Evolutionary conservation across 768 basidiomycete species (phyloP).

Genomic region (Steccherinum ochraceum): DNA sequence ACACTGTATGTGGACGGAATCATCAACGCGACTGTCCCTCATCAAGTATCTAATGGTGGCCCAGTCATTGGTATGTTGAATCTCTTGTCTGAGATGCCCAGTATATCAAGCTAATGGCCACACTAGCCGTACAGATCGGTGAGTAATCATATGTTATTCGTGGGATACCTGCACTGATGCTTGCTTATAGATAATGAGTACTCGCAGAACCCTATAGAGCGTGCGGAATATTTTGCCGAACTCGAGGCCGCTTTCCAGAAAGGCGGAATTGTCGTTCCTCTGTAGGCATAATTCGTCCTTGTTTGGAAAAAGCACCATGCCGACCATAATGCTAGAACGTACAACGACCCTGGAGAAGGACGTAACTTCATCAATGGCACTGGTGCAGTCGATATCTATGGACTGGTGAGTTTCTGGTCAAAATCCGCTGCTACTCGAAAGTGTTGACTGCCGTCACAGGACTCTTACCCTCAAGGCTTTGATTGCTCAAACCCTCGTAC

Average conservation of each 20-base stretch:
- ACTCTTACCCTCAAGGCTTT: slow-evolving; percentile 73
- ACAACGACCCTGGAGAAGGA: slow-evolving; percentile 22
- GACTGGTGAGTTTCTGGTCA: slow-evolving; percentile 12
- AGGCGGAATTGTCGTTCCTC: slow-evolving; percentile 17
- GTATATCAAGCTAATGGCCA: too few relatives aligned
- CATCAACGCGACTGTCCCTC: slow-evolving; percentile 49
- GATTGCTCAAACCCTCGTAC: slow-evolving; percentile 68
- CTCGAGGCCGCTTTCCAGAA: slow-evolving; percentile 15
- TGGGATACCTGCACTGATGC: not conserved
- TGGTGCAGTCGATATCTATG: slow-evolving; percentile 25
- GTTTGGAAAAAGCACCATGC: not conserved
- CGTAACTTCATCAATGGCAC: slow-evolving; percentile 24
- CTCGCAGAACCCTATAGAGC: slow-evolving; percentile 37
- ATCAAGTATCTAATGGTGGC: slow-evolving; percentile 68
- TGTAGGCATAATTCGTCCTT: slow-evolving; percentile 7
- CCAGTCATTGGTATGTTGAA: slow-evolving; percentile 69
- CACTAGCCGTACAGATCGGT: slow-evolving; percentile 57
- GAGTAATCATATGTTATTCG: slow-evolving; percentile 17
- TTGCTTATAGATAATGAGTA: slow-evolving; percentile 65
- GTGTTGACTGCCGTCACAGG: slow-evolving; percentile 28
- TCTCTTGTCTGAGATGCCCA: too few relatives aligned
- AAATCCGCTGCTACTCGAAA: not conserved
- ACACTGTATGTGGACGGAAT: slow-evolving; percentile 63
- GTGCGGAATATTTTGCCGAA: slow-evolving; percentile 18
- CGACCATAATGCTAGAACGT: slow-evolving; percentile 14